These are phyloP conservation scores for Kandelia obovata DNA, from an alignment of 345 rosid species.

Conservation along the genomic window DNA sequence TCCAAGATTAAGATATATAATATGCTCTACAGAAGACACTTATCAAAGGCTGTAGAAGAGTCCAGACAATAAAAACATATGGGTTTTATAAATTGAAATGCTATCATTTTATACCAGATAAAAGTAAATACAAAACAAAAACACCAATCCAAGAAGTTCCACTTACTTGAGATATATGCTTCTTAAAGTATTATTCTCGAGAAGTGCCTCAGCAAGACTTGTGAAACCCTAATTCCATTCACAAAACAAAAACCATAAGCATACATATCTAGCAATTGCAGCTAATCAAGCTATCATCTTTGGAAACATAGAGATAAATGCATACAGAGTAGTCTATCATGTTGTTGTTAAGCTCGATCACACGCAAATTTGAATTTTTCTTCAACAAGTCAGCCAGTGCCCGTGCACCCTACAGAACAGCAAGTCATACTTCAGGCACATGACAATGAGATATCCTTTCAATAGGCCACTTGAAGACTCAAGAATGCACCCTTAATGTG, in stretches of 20 bases:
- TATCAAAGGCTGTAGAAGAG: slow-evolving; percentile 16
- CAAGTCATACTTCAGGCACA: slow-evolving; percentile 12
- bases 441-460: slow-evolving; percentile 7
- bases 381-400: slow-evolving; percentile 85
- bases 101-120: not conserved
- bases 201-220: slow-evolving; percentile 82
- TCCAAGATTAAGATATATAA: slow-evolving; percentile 15
- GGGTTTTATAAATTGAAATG: not conserved
- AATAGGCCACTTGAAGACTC: slow-evolving; percentile 10
- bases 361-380: slow-evolving; percentile 70
- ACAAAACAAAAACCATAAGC: slow-evolving; percentile 26
- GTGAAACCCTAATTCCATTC: slow-evolving; percentile 88
- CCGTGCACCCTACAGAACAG: slow-evolving; percentile 74
- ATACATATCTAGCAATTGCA: slow-evolving; percentile 25
- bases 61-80: slow-evolving; percentile 7
- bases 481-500: not conserved
- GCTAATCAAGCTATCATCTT: slow-evolving; percentile 10
- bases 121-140: slow-evolving; percentile 6
- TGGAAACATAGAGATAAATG: slow-evolving; percentile 13
- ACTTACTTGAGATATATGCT: slow-evolving; percentile 87
- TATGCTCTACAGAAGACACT: slow-evolving; percentile 8
- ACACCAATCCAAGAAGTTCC: slow-evolving; percentile 7
- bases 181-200: slow-evolving; percentile 60
- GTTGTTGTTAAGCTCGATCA: slow-evolving; percentile 86
- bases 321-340: slow-evolving; percentile 97